Conservation (phyloP, 495 filamentous ascomycete species). For the Xylaria castorea region DNA sequence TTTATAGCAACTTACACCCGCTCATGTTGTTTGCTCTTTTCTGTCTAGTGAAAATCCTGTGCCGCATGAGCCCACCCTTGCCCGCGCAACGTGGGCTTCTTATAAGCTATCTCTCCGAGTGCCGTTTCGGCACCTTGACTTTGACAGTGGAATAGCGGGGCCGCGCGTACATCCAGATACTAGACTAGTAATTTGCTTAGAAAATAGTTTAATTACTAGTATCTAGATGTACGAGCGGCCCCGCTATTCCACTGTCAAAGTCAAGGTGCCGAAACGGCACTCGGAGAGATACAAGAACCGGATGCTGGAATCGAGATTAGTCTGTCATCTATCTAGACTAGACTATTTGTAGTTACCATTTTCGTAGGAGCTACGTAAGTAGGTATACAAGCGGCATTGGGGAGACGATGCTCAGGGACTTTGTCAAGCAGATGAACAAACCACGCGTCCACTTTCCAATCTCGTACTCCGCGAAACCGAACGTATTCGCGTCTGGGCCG, state of each 20-base stretch:
- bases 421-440: conserved; percentile 53
- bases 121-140: no score
- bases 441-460: conserved; percentile 58
- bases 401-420: conserved; percentile 58
- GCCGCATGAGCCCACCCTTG: not conserved
- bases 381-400: conserved; percentile 58
- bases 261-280: no score
- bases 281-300: conserved; percentile 28
- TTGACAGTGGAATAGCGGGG: no score
- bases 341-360: conserved; percentile 51
- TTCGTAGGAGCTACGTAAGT: conserved; percentile 62
- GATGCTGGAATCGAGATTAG: conserved; percentile 40
- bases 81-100: not conserved
- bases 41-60: not conserved
- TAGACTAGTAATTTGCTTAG: no score
- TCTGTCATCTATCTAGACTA: conserved; percentile 44
- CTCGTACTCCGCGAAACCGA: conserved; percentile 51
- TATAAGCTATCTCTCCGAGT: not conserved
- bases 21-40: not conserved
- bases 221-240: no score
- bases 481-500: conserved; percentile 45
- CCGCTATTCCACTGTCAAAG: no score
- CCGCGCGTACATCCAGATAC: no score
- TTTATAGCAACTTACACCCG: not conserved
- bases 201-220: no score